phyloP scores from a whole-genome alignment of 176 grass and related monocot species.

The Microstegium vimineum region DNA sequence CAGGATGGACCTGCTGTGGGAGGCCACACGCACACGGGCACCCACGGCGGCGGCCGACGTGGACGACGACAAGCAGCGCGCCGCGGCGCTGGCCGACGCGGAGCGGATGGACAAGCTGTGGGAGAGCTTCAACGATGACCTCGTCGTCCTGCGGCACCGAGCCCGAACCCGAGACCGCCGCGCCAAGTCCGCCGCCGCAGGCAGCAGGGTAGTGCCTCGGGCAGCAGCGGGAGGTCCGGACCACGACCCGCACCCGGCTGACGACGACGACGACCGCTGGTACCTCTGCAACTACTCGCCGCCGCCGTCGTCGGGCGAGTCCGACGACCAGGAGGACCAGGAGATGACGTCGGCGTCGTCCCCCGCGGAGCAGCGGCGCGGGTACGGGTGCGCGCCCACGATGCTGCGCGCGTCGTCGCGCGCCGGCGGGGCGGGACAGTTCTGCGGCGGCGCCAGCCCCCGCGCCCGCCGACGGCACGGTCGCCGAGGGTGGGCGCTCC shows the following conservation, averaged over 20 bases:
- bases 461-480: not conserved
- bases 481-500: slow-evolving; percentile 41
- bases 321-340: not conserved
- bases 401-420: slow-evolving; percentile 43
- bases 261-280: not conserved
- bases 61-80: not conserved
- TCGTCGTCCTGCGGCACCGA: not conserved
- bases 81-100: not conserved
- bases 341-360: not conserved
- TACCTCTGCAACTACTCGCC: not conserved
- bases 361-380: not conserved
- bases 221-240: no score
- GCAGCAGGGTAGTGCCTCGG: no score
- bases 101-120: slow-evolving; percentile 60
- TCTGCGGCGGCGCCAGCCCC: not conserved
- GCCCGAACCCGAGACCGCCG: not conserved
- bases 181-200: not conserved
- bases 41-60: no score
- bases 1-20: slow-evolving; percentile 6
- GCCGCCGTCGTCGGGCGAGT: not conserved
- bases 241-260: no score
- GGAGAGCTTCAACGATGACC: slow-evolving; percentile 63
- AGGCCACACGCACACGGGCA: no score
- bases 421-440: slow-evolving; percentile 11
- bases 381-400: slow-evolving; percentile 28